These are phyloP conservation scores for Saccharomyces eubayanus DNA, from an alignment of 805 yeast species.

Conservation along the genomic window DNA sequence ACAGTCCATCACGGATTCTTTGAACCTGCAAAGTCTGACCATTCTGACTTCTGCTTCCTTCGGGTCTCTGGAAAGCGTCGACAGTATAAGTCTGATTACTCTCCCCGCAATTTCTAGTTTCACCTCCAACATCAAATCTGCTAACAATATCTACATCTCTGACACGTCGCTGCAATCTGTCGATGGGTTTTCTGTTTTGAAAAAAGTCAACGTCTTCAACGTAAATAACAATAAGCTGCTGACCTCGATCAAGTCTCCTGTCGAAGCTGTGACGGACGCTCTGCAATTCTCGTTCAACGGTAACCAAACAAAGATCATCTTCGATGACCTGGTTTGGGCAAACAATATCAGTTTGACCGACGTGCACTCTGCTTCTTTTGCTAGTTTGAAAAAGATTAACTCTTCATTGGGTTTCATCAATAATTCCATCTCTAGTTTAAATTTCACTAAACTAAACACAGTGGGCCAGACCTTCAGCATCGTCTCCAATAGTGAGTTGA, in stretches of 20 bases:
- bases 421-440: slow-evolving; percentile 54
- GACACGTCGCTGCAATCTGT: slow-evolving; percentile 65
- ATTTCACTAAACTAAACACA: slow-evolving; percentile 44
- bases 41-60: slow-evolving; percentile 58
- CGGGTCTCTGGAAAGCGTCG: slow-evolving; percentile 75
- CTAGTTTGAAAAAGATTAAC: slow-evolving; percentile 62
- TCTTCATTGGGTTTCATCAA: slow-evolving; percentile 74
- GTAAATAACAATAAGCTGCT: slow-evolving; percentile 87
- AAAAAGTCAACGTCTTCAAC: slow-evolving; percentile 49
- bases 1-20: slow-evolving; percentile 62
- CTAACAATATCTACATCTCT: slow-evolving; percentile 59
- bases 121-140: slow-evolving; percentile 66
- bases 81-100: slow-evolving; percentile 70
- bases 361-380: slow-evolving; percentile 63
- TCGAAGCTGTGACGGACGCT: slow-evolving; percentile 63
- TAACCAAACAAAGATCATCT: slow-evolving; percentile 57
- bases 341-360: slow-evolving; percentile 81
- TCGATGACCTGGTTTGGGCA: slow-evolving; percentile 72
- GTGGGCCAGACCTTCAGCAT: slow-evolving; percentile 81
- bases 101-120: slow-evolving; percentile 73
- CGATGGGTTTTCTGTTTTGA: slow-evolving; percentile 49
- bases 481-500: slow-evolving; percentile 64
- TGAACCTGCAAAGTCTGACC: slow-evolving; percentile 57
- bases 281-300: slow-evolving; percentile 83
- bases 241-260: slow-evolving; percentile 59